A percentile compares a stretch with the other conserved stretches of the same genome.
phyloP scores from a whole-genome alignment of 352 stramenopile genomes.

The Thalassiosira livingstoniorum region DNA sequence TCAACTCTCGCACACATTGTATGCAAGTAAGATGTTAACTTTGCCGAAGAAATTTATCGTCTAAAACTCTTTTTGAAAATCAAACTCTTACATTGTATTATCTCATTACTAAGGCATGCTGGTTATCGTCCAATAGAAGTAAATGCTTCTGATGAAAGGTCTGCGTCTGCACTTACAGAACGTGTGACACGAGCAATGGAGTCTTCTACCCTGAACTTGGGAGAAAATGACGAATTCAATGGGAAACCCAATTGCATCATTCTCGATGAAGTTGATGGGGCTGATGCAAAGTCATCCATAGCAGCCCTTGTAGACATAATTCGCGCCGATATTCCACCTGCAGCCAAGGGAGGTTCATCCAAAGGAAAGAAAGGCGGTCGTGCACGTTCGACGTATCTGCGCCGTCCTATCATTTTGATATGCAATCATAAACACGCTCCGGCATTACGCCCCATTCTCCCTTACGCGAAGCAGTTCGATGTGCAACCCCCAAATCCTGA shows the following conservation, averaged over 20 bases:
- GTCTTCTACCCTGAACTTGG: constrained; percentile 72
- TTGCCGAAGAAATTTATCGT: too few relatives aligned
- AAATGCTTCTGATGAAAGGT: constrained; percentile 98
- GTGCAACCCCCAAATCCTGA: constrained; percentile 88
- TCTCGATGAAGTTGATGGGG: constrained; percentile 98
- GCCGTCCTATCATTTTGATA: constrained; percentile 97
- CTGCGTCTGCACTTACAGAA: constrained; percentile 90
- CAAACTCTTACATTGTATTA: too few relatives aligned
- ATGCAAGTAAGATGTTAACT: constrained; percentile 76
- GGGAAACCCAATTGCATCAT: constrained; percentile 96
- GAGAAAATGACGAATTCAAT: constrained; percentile 17
- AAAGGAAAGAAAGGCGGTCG: constrained; percentile 49
- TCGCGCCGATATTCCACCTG: constrained; percentile 84
- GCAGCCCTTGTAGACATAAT: constrained; percentile 93
- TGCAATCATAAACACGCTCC: constrained; percentile 98
- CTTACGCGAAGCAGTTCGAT: constrained; percentile 93
- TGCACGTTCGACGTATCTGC: constrained; percentile 81
- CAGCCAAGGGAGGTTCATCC: constrained; percentile 7
- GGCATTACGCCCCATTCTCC: constrained; percentile 92
- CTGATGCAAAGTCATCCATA: constrained; percentile 91
- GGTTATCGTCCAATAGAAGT: constrained; percentile 97
- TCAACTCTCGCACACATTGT: constrained; percentile 97
- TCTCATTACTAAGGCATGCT: constrained; percentile 87
- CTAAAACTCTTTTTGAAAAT: too few relatives aligned
- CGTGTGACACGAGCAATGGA: constrained; percentile 87